Evolutionary conservation across 805 yeast genomes (phyloP).

Genomic region (Candida fluviatilis): DNA sequence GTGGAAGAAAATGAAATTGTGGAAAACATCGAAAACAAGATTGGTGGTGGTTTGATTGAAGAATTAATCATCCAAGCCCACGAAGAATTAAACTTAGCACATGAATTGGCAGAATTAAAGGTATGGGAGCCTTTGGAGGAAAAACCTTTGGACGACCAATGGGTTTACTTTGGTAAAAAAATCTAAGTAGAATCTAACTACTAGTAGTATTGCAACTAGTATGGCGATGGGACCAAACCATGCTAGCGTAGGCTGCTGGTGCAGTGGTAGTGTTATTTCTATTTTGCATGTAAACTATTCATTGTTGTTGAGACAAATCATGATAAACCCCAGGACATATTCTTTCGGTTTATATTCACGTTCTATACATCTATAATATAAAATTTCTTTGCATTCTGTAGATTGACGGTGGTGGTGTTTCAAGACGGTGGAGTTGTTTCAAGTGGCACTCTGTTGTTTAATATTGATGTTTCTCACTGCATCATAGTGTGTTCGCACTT

Average conservation of each 20-base stretch:
- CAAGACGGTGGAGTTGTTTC: too few species aligned
- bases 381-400: too few species aligned
- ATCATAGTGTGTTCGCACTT: too few species aligned
- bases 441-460: too few species aligned
- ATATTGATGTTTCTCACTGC: too few species aligned
- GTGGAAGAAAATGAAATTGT: constrained; percentile 61
- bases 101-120: constrained; percentile 64
- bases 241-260: background rate
- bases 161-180: constrained; percentile 76
- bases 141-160: constrained; percentile 74
- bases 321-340: too few species aligned
- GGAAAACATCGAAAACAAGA: constrained; percentile 64
- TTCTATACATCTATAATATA: too few species aligned
- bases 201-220: background rate
- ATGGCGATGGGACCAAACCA: background rate
- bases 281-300: too few species aligned
- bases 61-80: constrained; percentile 79
- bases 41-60: constrained; percentile 82
- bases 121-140: constrained; percentile 79
- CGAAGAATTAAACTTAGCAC: constrained; percentile 68
- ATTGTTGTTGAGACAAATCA: too few species aligned
- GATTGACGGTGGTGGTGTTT: too few species aligned
- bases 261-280: too few species aligned
- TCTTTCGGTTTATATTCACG: too few species aligned
- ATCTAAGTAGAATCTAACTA: constrained; percentile 22